Evolutionary conservation across 331 rosid species (phyloP).

Genomic region (Telfairia occidentalis): DNA sequence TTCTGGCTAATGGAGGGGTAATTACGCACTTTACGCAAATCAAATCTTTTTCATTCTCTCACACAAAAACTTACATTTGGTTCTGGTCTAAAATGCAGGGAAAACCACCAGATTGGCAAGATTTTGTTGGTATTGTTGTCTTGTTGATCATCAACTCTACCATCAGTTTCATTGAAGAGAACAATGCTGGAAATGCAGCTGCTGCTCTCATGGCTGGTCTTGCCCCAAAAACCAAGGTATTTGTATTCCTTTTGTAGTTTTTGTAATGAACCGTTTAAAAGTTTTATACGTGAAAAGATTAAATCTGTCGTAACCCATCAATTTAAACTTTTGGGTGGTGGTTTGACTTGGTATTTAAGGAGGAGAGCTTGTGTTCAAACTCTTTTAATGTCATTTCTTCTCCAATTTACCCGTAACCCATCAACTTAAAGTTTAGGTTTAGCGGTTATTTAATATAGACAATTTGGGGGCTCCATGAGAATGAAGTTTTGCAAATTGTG

Average conservation of each 20-base stretch:
- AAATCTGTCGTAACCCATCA: too few relatives aligned
- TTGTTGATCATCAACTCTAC: conserved; percentile 73
- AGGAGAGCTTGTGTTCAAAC: too few relatives aligned
- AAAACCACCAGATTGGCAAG: conserved; percentile 87
- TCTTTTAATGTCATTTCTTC: too few relatives aligned
- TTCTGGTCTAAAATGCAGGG: conserved; percentile 35
- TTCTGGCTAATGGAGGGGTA: conserved; percentile 90
- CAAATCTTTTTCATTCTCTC: neutral
- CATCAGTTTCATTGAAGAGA: conserved; percentile 82
- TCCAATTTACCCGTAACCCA: neutral
- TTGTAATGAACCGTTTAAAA: too few relatives aligned
- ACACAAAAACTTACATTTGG: neutral
- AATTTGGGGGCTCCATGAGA: neutral
- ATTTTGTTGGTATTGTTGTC: conserved; percentile 67
- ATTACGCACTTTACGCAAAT: neutral
- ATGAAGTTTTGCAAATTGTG: neutral
- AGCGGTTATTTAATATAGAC: neutral
- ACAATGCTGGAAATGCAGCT: conserved; percentile 90
- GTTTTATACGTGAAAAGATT: too few relatives aligned
- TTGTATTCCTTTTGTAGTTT: neutral
- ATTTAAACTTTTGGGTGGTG: too few relatives aligned
- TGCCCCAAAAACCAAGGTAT: conserved; percentile 87
- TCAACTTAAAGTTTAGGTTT: neutral
- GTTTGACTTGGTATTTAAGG: too few relatives aligned
- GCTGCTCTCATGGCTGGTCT: conserved; percentile 95